Percentiles rank a stretch among this genome's conserved stretches.
Evolutionary conservation across 78 protist genomes (phyloP).

Genomic region (Chrysochromulina tobinii): DNA sequence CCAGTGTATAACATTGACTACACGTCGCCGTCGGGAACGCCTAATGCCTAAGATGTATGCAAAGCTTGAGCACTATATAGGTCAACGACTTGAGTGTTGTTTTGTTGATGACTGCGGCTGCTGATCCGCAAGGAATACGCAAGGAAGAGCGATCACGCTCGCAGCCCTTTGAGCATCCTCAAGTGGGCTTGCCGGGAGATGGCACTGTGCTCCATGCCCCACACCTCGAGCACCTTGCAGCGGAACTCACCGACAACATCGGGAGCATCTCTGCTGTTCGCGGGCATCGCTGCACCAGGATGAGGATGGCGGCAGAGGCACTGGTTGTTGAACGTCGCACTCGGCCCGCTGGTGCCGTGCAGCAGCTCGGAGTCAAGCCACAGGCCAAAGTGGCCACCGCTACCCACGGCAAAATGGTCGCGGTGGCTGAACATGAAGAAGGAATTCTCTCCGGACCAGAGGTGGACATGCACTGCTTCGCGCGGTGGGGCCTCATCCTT

Average conservation of each 20-base stretch:
- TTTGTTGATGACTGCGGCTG: no score
- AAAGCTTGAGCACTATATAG: no score
- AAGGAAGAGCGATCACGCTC: no score
- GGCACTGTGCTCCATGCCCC: background rate
- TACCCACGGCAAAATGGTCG: background rate
- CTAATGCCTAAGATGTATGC: no score
- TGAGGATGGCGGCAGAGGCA: no score
- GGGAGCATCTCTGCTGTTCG: background rate
- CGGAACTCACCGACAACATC: background rate
- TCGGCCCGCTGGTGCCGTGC: background rate
- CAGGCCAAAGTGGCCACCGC: background rate
- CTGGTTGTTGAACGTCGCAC: background rate
- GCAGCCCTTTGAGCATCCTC: no score
- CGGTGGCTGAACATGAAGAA: background rate
- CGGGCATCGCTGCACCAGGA: background rate
- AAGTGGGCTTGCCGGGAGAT: no score
- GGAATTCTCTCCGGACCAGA: background rate
- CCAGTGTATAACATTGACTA: no score
- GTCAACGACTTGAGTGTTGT: no score
- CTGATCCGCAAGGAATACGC: no score
- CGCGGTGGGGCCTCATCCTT: background rate
- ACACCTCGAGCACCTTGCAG: constrained; percentile 2
- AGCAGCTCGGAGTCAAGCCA: background rate
- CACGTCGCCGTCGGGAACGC: no score
- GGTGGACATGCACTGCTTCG: background rate